Percentiles rank a stretch among this genome's conserved stretches.
Conservation (phyloP, 2,329 filamentous ascomycete species). For the Dothideomycetidae sp. region DNA sequence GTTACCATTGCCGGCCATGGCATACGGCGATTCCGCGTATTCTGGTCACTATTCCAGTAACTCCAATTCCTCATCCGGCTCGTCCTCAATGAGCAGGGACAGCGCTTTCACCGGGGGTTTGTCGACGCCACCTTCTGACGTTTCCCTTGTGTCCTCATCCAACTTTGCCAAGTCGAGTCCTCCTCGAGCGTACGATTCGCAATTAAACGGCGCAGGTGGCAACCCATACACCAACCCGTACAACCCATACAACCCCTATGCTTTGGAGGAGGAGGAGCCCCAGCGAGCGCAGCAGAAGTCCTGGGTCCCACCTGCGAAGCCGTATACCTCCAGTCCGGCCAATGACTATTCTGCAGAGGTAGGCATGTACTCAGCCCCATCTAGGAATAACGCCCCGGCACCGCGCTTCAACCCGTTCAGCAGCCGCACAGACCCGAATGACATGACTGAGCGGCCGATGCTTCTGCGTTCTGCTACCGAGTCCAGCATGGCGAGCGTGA, state of each 20-base stretch:
- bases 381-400: constrained; percentile 4
- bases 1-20: neutral
- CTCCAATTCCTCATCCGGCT: constrained; percentile 11
- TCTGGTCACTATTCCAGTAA: constrained; percentile 6
- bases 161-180: constrained; percentile 2
- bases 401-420: constrained; percentile 5
- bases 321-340: neutral
- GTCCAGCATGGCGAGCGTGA: constrained; percentile 14
- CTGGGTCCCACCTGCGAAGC: constrained; percentile 3
- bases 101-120: constrained; percentile 18
- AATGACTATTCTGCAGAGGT: neutral
- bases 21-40: neutral
- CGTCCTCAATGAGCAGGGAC: constrained; percentile 5
- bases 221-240: neutral
- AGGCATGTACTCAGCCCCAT: constrained; percentile 2
- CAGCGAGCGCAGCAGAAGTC: neutral
- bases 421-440: neutral
- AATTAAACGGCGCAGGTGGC: constrained; percentile 1
- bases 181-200: constrained; percentile 1
- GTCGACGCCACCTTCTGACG: constrained; percentile 20
- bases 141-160: constrained; percentile 17
- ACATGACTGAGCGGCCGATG: constrained; percentile 8
- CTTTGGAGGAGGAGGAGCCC: neutral
- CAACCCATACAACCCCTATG: constrained; percentile 8
- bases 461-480: constrained; percentile 14